Evolutionary conservation across 2,329 filamentous ascomycete species (phyloP).

Genomic region (Fusarium sp.): DNA sequence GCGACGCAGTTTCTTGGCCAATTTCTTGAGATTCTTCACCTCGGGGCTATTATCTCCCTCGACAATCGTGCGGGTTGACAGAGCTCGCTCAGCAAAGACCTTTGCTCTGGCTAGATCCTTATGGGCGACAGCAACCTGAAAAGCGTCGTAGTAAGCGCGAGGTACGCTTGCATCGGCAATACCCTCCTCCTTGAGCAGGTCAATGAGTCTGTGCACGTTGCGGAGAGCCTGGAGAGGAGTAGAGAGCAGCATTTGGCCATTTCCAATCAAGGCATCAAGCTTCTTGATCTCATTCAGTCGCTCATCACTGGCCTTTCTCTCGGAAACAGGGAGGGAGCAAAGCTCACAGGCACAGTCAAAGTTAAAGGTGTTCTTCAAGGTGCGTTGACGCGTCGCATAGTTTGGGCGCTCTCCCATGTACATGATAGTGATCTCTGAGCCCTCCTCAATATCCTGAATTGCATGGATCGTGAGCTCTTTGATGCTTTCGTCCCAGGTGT

Average conservation of each 20-base stretch:
- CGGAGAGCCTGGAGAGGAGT: not conserved
- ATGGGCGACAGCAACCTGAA: not conserved
- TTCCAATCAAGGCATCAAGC: not conserved
- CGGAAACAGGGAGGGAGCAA: slow-evolving; percentile 8
- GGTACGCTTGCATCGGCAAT: not conserved
- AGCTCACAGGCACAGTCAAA: too few relatives aligned
- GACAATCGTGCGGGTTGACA: not conserved
- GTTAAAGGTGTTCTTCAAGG: too few relatives aligned
- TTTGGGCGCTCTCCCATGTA: slow-evolving; percentile 14
- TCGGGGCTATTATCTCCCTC: slow-evolving; percentile 1
- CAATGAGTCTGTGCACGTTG: not conserved
- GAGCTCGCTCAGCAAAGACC: slow-evolving; percentile 8
- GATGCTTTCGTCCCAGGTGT: slow-evolving; percentile 39
- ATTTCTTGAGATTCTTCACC: not conserved
- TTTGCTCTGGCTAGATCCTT: slow-evolving; percentile 17
- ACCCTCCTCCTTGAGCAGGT: not conserved
- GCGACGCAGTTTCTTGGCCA: not conserved
- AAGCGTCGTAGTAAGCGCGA: not conserved
- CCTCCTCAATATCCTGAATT: slow-evolving; percentile 36
- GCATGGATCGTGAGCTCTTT: slow-evolving; percentile 41
- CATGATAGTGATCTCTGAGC: slow-evolving; percentile 42
- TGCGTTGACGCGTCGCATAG: not conserved
- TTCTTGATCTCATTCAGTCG: slow-evolving; percentile 1
- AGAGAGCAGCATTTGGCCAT: rapidly evolving
- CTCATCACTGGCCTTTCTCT: slow-evolving; percentile 1